phyloP scores from a whole-genome alignment of 2,329 filamentous ascomycete species.

The Botryotinia convoluta region DNA sequence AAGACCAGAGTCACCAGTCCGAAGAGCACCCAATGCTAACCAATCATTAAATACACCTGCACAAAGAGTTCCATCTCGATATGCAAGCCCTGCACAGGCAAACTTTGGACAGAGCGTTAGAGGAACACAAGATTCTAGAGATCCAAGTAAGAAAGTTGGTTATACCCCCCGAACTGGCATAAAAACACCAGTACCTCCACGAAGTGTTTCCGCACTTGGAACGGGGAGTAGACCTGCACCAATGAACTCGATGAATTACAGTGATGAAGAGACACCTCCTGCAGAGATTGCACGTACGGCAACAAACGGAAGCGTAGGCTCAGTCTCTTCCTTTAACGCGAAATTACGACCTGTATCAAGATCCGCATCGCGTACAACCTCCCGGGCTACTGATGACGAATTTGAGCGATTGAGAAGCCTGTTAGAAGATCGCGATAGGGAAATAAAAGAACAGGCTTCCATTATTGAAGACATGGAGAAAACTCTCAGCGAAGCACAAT shows the following conservation, averaged over 20 bases:
- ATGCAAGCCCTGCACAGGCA: slow-evolving; percentile 60
- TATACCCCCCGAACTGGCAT: slow-evolving; percentile 48
- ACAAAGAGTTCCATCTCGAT: slow-evolving; percentile 52
- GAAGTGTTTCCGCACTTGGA: slow-evolving; percentile 60
- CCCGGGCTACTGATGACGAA: slow-evolving; percentile 60
- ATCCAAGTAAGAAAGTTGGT: slow-evolving; percentile 55
- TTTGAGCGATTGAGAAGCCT: slow-evolving; percentile 68
- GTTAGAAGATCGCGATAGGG: slow-evolving; percentile 79
- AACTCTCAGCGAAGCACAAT: slow-evolving; percentile 77
- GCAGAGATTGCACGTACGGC: slow-evolving; percentile 48
- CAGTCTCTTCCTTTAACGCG: slow-evolving; percentile 53
- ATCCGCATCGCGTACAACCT: slow-evolving; percentile 42
- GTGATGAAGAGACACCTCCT: slow-evolving; percentile 59
- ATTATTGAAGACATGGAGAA: slow-evolving; percentile 87
- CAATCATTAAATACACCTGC: slow-evolving; percentile 57
- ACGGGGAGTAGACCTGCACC: slow-evolving; percentile 37
- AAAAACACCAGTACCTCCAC: slow-evolving; percentile 50
- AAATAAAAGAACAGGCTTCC: slow-evolving; percentile 82
- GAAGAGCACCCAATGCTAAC: slow-evolving; percentile 59
- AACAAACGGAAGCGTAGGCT: slow-evolving; percentile 53
- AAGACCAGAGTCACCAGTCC: slow-evolving; percentile 81
- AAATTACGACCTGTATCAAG: slow-evolving; percentile 49
- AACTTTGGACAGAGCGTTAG: slow-evolving; percentile 64
- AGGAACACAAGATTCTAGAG: slow-evolving; percentile 51
- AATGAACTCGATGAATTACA: slow-evolving; percentile 46